phyloP scores from a whole-genome alignment of 1,284 basidiomycete species.

The Ceraceosorus guamensis region DNA sequence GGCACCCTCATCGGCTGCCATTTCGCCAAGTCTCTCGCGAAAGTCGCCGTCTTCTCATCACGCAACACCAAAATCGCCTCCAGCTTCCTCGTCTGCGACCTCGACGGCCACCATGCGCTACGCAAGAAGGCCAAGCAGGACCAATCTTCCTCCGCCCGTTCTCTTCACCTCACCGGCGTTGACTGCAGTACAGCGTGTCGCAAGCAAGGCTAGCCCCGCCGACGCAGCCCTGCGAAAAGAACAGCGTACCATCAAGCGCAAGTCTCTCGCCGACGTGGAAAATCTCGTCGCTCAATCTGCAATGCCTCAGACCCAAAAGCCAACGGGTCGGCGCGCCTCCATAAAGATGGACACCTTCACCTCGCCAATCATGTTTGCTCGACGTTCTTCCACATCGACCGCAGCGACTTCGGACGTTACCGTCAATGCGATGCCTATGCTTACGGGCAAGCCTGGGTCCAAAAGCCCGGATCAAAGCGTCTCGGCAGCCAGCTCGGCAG shows the following conservation, averaged over 20 bases:
- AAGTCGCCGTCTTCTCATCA: slow-evolving; percentile 13
- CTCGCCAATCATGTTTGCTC: slow-evolving; percentile 9
- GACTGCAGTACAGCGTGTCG: slow-evolving; percentile 26
- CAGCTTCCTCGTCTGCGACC: neutral
- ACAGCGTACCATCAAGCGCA: slow-evolving; percentile 20
- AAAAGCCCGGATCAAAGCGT: slow-evolving; percentile 24
- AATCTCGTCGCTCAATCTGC: too few relatives aligned
- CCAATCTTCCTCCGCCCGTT: slow-evolving; percentile 28
- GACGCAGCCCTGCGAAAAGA: neutral
- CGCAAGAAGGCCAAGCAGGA: slow-evolving; percentile 29
- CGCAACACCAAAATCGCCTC: neutral
- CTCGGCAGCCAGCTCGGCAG: slow-evolving; percentile 30
- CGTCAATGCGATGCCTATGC: neutral
- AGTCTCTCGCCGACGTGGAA: slow-evolving; percentile 17
- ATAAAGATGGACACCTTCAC: neutral
- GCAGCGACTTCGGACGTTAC: neutral
- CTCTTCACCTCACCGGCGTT: slow-evolving; percentile 33
- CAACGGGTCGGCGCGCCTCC: neutral
- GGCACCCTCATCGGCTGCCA: slow-evolving; percentile 1
- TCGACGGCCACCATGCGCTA: slow-evolving; percentile 22
- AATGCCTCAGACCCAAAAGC: too few relatives aligned
- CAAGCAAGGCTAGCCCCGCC: slow-evolving; percentile 8
- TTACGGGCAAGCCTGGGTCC: slow-evolving; percentile 12
- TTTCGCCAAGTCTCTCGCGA: slow-evolving; percentile 1
- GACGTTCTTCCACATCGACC: neutral